Conservation (phyloP, 2,329 filamentous ascomycete genomes). For the Basipetospora chlamydospora region DNA sequence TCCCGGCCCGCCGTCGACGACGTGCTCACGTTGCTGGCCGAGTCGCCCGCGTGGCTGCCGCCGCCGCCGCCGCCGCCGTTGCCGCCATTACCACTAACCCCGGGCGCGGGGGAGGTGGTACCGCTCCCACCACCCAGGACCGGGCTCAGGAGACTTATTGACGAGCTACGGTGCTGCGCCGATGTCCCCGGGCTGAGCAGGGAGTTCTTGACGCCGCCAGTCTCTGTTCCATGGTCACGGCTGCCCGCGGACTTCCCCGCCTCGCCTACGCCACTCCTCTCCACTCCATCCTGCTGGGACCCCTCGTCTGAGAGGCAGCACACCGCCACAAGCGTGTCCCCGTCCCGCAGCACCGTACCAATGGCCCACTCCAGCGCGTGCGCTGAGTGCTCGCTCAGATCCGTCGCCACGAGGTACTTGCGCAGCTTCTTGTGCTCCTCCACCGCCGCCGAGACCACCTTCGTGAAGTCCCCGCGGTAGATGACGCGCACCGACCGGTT, state of each 20-base stretch:
- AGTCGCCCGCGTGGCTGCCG: constrained; percentile 9
- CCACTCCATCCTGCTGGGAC: constrained; percentile 35
- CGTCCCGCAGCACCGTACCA: constrained; percentile 83
- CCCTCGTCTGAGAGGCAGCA: constrained; percentile 86
- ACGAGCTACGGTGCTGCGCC: constrained; percentile 5
- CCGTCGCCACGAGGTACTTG: constrained; percentile 91
- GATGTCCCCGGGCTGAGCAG: background rate
- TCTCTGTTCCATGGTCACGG: background rate
- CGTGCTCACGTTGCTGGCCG: constrained; percentile 18
- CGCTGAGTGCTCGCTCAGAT: constrained; percentile 84
- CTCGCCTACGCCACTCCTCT: constrained; percentile 24
- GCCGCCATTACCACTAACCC: no score
- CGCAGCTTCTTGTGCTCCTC: constrained; percentile 65
- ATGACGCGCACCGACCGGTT: constrained; percentile 81
- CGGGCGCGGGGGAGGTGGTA: no score
- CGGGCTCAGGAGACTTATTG: constrained; percentile 10
- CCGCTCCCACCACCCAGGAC: background rate
- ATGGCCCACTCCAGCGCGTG: constrained; percentile 97
- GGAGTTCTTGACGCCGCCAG: background rate
- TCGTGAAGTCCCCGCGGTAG: constrained; percentile 70
- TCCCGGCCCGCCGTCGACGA: constrained; percentile 36
- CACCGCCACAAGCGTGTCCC: constrained; percentile 84
- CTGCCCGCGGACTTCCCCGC: background rate
- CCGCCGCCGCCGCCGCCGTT: constrained; percentile 3
- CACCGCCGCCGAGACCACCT: constrained; percentile 63